Conservation (phyloP, 2,329 filamentous ascomycete genomes). For the Hysterium pulicare region DNA sequence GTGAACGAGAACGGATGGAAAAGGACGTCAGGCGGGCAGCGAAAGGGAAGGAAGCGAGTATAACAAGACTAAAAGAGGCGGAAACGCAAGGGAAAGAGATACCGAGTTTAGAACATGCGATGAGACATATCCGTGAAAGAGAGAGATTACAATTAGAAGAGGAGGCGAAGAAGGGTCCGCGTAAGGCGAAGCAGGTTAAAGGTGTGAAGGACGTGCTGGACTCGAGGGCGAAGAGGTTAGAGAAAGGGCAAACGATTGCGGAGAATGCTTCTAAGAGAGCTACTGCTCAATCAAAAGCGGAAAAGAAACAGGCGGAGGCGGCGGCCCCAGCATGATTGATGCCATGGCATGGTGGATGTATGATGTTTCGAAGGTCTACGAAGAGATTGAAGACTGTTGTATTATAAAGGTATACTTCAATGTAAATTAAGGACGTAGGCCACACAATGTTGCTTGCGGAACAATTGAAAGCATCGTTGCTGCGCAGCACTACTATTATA, state of each 20-base stretch:
- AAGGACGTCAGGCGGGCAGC: slow-evolving; percentile 56
- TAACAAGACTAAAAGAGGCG: slow-evolving; percentile 25
- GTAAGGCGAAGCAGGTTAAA: slow-evolving; percentile 11
- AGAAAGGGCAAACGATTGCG: slow-evolving; percentile 21
- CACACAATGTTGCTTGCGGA: too few relatives aligned
- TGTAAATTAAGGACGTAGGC: too few relatives aligned
- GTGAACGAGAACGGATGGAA: slow-evolving; percentile 52
- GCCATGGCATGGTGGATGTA: too few relatives aligned
- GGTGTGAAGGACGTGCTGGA: slow-evolving; percentile 15
- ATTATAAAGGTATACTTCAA: too few relatives aligned
- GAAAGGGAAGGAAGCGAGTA: slow-evolving; percentile 25
- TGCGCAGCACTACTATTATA: too few relatives aligned
- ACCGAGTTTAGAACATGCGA: slow-evolving; percentile 30
- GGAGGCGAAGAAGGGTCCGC: slow-evolving; percentile 5
- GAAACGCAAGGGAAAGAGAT: slow-evolving; percentile 24
- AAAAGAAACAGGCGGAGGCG: too few relatives aligned
- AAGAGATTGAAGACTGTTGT: too few relatives aligned
- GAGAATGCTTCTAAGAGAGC: slow-evolving; percentile 10
- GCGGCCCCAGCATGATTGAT: too few relatives aligned
- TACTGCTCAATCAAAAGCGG: too few relatives aligned
- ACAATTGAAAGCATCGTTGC: too few relatives aligned
- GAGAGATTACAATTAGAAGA: slow-evolving; percentile 6
- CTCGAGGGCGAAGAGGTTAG: slow-evolving; percentile 23
- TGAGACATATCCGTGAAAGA: slow-evolving; percentile 20
- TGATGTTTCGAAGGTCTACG: too few relatives aligned